Evolutionary conservation across 305 asterid species (phyloP), one percentile per base, ranked within the genome.

Genomic region (Nicotiana rustica): DNA sequence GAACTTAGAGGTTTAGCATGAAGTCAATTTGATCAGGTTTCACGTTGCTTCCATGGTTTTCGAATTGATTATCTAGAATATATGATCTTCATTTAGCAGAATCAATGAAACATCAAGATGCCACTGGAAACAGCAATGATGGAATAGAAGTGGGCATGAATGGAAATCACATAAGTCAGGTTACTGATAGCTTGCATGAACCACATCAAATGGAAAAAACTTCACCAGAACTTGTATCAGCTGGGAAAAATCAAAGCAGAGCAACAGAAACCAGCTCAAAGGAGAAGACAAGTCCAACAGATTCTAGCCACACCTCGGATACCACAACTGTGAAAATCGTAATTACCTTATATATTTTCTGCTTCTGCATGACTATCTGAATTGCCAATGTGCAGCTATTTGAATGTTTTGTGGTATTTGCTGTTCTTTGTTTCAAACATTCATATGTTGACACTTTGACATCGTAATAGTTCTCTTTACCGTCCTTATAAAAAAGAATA

Each of bases 141-240:
- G 67, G 78, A 18, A 57, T 79, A 52, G 86, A 82, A 82, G 80
- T 90, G 60, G 81, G 13, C 12, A 81, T 52, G 80, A 87, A 81
- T 79, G 90, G 83, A 60, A 92, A 90, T 83, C 90, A 88, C 70
- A 89, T 95, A 69, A 86, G 82, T 69, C 87, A 88, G 89, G 97
- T 93, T 78, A 92, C 90, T 6, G 85, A 65, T 81, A 31, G 18
- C 38, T 87, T 21, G 47, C 84, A 33, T 29, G 82, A 86, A 85
- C 86, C 85, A 66, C 83, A 76, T 9, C 78, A 68, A 62, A 86
- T 55, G 67, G 84, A 81, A 38, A 86, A 81, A 47, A 80, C 77
- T 17, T 80, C 84, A 12, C 76, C 66, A 79, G 85, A 80, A 83
- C 70, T 56, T 36, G 89, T 79, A 79, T 84, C 83, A 25, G 60